Conservation (phyloP, 257 asterid genomes). For the Nicotiana tabacum region DNA sequence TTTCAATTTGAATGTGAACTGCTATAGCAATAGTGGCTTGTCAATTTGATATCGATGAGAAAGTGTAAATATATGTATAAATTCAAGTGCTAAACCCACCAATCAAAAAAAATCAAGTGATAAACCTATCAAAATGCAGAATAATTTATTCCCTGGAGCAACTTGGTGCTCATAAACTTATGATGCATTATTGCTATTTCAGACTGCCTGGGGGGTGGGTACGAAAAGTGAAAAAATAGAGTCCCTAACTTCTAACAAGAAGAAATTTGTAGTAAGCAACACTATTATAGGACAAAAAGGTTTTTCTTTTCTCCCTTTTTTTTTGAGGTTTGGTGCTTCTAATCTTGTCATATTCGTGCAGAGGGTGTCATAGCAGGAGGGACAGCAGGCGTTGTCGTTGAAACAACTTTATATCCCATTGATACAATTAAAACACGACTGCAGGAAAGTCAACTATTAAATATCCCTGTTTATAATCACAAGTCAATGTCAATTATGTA, state of each 20-base stretch:
- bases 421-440: slow-evolving; percentile 94
- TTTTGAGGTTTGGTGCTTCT: background rate
- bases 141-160: background rate
- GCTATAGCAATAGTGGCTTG: background rate
- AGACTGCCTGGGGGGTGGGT: background rate
- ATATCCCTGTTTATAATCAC: background rate
- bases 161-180: background rate
- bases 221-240: background rate
- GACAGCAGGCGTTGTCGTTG: slow-evolving; percentile 92
- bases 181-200: background rate
- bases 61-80: background rate
- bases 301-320: too few relatives aligned
- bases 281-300: background rate
- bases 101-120: background rate
- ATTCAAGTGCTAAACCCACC: background rate
- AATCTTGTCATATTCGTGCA: slow-evolving; percentile 30
- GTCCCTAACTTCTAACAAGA: background rate
- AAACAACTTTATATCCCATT: slow-evolving; percentile 86
- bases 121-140: background rate
- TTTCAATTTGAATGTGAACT: background rate
- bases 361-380: slow-evolving; percentile 98
- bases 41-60: background rate
- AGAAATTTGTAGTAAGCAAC: background rate
- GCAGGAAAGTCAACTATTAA: slow-evolving; percentile 53
- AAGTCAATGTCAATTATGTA: background rate